A percentile compares a stretch with the other conserved stretches of the same genome.
phyloP scores from a whole-genome alignment of 2,329 filamentous ascomycete genomes.

The Aspergillus sojae region DNA sequence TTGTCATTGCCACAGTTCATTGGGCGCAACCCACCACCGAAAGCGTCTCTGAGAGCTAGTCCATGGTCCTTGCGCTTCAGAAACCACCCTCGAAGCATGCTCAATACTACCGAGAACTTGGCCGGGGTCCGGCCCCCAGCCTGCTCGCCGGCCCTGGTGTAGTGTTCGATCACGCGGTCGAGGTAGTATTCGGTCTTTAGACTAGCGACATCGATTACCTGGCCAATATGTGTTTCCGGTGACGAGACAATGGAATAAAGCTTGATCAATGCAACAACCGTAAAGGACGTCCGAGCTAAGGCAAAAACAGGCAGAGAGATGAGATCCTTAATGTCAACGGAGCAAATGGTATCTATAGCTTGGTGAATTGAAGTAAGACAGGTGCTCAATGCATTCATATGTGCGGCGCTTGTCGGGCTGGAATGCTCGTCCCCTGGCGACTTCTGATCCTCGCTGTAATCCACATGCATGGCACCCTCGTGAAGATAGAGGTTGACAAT shows the following conservation, averaged over 20 bases:
- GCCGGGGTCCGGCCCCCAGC: slow-evolving; percentile 66
- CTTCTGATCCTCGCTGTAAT: slow-evolving; percentile 53
- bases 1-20: neutral
- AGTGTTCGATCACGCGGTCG: slow-evolving; percentile 69
- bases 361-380: slow-evolving; percentile 68
- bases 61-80: slow-evolving; percentile 49
- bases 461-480: slow-evolving; percentile 71
- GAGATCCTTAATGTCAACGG: slow-evolving; percentile 61
- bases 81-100: slow-evolving; percentile 73
- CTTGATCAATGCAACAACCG: slow-evolving; percentile 72
- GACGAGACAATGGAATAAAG: slow-evolving; percentile 69
- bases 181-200: slow-evolving; percentile 69
- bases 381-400: slow-evolving; percentile 68
- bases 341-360: slow-evolving; percentile 66
- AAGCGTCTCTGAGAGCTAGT: slow-evolving; percentile 26
- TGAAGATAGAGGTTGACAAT: slow-evolving; percentile 73
- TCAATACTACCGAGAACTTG: slow-evolving; percentile 72
- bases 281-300: slow-evolving; percentile 72
- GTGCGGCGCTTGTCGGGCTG: slow-evolving; percentile 55
- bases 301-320: slow-evolving; percentile 70
- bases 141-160: slow-evolving; percentile 64
- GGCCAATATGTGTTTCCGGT: slow-evolving; percentile 67
- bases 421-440: slow-evolving; percentile 25
- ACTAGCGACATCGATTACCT: slow-evolving; percentile 68
- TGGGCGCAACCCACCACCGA: slow-evolving; percentile 16